Base-by-base conservation (phyloP, 1,284 basidiomycete genomes). In the Cutaneotrichosporon daszewskae region DNA sequence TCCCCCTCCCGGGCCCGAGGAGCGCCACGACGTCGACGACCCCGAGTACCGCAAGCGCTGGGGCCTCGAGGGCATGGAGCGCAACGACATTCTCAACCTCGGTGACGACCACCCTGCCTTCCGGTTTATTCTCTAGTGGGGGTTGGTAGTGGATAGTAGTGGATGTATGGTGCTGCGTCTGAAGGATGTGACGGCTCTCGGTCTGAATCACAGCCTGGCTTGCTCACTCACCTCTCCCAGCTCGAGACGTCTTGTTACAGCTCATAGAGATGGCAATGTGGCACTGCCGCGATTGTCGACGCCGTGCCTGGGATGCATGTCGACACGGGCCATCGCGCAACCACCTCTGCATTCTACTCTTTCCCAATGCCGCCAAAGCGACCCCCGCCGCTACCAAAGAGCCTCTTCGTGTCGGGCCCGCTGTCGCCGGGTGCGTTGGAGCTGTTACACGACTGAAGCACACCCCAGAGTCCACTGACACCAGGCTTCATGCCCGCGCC, bases 1-100 rank as follows among this genome's bases (percentile, higher is more conserved):
- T 5, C 53, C 59, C 1, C 51, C 62, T 1, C 59, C 62, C 4
- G 48, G 43, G 4, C 44, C 42, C n/a, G 87, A 91, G 59, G 85
- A 91, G 69, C 70, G 85, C 40, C 84, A 57, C 32, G 61, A 64
- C 24, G 46, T 55, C 42, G 63, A 68, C 28, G 48, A 53, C 31
- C 56, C 61, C 18, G 72, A 68, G 45, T 65, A 64, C 25, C 54
- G 65, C 34, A 47, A 55, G 24, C 50, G 51, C 29, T 72, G 66
- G 55, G 72, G 74, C 3, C 54, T 76, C 39, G 59, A 64, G 32
- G 63, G 65, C 16, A 62, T 68, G 60, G 57, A 55, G 3, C 59
- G 64, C 34, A 59, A 70, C 28, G 66, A 76, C 55, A 67, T 76
- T 31, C 59, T 72, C 32, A 65, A 61, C 34, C 56, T 75, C 14